phyloP scores from a whole-genome alignment of 495 filamentous ascomycete genomes.

The Aspergillus asperescens region DNA sequence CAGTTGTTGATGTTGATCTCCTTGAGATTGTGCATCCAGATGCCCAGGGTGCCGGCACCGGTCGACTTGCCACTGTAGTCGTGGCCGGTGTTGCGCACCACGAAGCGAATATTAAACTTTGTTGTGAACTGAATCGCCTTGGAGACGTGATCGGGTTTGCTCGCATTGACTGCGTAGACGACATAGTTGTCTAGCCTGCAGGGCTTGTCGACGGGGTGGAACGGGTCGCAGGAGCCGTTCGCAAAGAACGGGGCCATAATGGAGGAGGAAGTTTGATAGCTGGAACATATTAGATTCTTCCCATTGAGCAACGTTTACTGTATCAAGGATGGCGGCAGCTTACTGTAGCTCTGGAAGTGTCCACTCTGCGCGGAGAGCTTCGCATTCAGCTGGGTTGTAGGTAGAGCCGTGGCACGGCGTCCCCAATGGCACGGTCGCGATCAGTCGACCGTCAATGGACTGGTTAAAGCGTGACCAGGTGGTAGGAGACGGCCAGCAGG shows the following conservation, averaged over 20 bases:
- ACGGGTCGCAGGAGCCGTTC: conserved; percentile 53
- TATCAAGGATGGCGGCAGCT: conserved; percentile 8
- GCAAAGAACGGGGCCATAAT: conserved; percentile 40
- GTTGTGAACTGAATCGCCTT: conserved; percentile 37
- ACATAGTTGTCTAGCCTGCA: conserved; percentile 58
- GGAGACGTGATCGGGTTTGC: conserved; percentile 25
- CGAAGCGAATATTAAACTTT: conserved; percentile 52
- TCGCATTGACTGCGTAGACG: conserved; percentile 44
- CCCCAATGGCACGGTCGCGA: conserved; percentile 42
- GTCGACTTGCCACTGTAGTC: conserved; percentile 54
- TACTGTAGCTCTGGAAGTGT: conserved; percentile 29
- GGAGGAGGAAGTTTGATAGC: conserved; percentile 35
- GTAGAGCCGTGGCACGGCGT: conserved; percentile 41
- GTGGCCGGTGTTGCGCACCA: conserved; percentile 62
- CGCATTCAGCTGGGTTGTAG: conserved; percentile 31
- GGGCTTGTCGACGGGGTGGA: conserved; percentile 38
- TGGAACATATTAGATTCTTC: conserved; percentile 7
- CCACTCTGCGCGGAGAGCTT: conserved; percentile 24
- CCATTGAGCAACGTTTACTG: neutral
- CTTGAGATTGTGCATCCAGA: conserved; percentile 58
- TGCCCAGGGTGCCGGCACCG: conserved; percentile 47
- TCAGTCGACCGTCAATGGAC: conserved; percentile 38
- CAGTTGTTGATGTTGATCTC: conserved; percentile 32
- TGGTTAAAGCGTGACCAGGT: conserved; percentile 43
- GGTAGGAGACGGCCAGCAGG: conserved; percentile 40